Evolutionary conservation across 306 rosid genomes (phyloP).

Genomic region (Glycyrrhiza uralensis): DNA sequence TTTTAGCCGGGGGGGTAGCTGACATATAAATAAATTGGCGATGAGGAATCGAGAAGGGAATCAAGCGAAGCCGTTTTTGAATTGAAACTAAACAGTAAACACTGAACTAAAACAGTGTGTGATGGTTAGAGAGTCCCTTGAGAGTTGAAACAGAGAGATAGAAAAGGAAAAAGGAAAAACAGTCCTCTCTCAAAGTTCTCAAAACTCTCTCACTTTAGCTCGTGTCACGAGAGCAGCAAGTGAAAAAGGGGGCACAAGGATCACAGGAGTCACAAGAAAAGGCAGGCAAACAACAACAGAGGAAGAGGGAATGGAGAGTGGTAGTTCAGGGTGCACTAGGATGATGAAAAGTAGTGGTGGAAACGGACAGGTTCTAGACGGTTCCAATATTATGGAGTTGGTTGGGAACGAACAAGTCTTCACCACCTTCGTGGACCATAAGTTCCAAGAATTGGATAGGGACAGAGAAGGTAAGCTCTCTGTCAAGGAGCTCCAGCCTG

Average conservation of each 20-base stretch:
- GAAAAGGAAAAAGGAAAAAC: neutral
- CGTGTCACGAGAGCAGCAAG: slow-evolving; percentile 3
- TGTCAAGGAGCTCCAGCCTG: slow-evolving; percentile 83
- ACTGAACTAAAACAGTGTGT: no score
- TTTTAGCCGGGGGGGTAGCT: no score
- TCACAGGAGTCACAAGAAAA: neutral
- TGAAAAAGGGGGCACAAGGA: no score
- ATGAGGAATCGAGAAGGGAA: no score
- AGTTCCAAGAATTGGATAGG: slow-evolving; percentile 76
- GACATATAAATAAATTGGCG: no score
- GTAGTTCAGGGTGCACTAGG: neutral
- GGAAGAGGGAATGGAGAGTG: slow-evolving; percentile 35
- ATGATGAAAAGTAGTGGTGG: slow-evolving; percentile 39
- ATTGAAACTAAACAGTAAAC: no score
- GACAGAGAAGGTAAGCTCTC: slow-evolving; percentile 92
- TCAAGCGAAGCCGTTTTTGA: no score
- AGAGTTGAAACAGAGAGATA: neutral
- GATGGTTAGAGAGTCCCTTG: neutral
- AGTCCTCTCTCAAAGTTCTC: no score
- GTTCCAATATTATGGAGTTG: slow-evolving; percentile 91
- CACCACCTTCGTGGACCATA: slow-evolving; percentile 69
- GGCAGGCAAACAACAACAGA: no score
- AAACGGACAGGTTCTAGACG: slow-evolving; percentile 64
- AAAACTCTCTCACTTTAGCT: no score
- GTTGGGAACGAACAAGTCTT: slow-evolving; percentile 80